Evolutionary conservation across 768 basidiomycete genomes (phyloP).

Genomic region (Termitomyces sp.): DNA sequence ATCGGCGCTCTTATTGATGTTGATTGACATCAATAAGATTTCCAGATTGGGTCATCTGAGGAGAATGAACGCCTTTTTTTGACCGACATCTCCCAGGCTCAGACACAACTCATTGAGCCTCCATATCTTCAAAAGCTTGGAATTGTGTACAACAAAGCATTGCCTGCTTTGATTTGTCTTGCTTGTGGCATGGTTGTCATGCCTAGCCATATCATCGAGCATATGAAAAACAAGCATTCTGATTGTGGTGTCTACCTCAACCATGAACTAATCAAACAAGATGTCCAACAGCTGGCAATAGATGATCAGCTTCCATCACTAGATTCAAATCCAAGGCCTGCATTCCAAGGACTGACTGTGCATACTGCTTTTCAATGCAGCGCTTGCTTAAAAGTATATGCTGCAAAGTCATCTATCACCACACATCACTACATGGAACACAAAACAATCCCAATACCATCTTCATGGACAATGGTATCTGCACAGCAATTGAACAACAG

Average conservation of each 20-base stretch:
- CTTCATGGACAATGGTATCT: fast-evolving
- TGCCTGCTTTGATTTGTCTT: neutral
- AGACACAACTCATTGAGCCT: neutral
- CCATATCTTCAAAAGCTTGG: neutral
- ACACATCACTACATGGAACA: neutral
- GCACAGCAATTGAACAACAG: neutral
- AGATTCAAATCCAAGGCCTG: no score
- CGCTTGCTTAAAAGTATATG: neutral
- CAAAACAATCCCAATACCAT: neutral
- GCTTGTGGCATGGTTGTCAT: neutral
- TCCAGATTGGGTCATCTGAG: no score
- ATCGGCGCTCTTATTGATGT: no score
- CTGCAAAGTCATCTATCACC: neutral
- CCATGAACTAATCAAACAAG: no score
- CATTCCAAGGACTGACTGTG: neutral
- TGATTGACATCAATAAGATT: no score
- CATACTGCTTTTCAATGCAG: neutral
- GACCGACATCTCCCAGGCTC: no score
- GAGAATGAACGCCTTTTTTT: no score
- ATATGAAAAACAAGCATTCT: neutral
- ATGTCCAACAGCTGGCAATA: no score
- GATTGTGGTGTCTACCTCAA: neutral
- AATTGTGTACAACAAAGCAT: neutral
- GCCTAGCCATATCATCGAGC: neutral
- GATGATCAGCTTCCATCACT: neutral